Conservation (phyloP, 345 rosid genomes). For the Sisymbrium irio region DNA sequence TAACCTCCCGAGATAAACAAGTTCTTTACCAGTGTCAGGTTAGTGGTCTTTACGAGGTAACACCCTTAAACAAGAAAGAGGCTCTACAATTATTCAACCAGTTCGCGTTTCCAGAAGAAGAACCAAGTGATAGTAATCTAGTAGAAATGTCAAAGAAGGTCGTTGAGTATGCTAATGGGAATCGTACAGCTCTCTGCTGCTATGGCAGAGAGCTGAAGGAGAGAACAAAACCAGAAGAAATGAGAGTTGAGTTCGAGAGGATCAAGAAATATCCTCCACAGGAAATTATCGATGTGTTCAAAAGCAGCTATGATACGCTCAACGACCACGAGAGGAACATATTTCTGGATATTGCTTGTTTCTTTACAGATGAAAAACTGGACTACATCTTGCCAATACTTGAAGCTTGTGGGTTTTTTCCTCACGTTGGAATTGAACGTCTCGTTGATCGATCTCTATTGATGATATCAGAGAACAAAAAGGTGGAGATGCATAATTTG, state of each 20-base stretch:
- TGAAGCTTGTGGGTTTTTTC: slow-evolving; percentile 24
- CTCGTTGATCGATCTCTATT: slow-evolving; percentile 19
- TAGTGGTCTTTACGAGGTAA: not conserved
- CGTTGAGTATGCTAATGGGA: not conserved
- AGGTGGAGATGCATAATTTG: slow-evolving; percentile 23
- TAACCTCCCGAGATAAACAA: slow-evolving; percentile 20
- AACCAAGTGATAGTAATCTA: not conserved
- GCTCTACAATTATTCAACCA: not conserved
- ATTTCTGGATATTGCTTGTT: slow-evolving; percentile 34
- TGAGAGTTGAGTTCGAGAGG: not conserved
- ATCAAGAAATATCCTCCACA: not conserved
- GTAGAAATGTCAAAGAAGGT: not conserved
- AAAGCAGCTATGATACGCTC: slow-evolving; percentile 29
- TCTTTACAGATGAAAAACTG: slow-evolving; percentile 7
- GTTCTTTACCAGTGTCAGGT: slow-evolving; percentile 8
- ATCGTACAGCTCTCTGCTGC: not conserved
- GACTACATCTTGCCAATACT: slow-evolving; percentile 7
- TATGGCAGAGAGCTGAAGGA: not conserved
- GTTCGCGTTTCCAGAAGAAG: not conserved
- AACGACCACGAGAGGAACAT: slow-evolving; percentile 20
- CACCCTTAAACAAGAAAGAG: not conserved
- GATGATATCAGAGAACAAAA: not conserved
- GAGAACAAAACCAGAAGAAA: not conserved
- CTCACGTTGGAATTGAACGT: slow-evolving; percentile 21
- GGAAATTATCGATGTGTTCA: slow-evolving; percentile 11